Percentiles rank a stretch among this genome's conserved stretches.
phyloP scores from a whole-genome alignment of 1,284 basidiomycete species.

The Somion occarium region DNA sequence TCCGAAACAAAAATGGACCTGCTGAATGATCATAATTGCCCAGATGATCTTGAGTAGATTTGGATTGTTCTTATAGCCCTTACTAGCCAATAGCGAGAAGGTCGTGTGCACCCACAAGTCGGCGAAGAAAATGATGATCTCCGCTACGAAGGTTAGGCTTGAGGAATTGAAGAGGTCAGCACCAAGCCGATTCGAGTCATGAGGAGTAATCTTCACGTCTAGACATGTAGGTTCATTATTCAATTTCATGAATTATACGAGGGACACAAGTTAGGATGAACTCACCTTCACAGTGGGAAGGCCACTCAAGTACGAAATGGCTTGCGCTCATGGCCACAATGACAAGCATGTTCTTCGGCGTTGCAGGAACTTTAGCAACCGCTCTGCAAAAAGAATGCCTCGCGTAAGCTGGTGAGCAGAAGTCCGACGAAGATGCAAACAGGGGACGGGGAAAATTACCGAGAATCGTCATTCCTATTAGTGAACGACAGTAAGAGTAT shows the following conservation, averaged over 20 bases:
- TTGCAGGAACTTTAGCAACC: slow-evolving; percentile 15
- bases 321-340: slow-evolving; percentile 20
- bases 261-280: neutral
- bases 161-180: slow-evolving; percentile 25
- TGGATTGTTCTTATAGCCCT: slow-evolving; percentile 19
- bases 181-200: slow-evolving; percentile 17
- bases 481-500: slow-evolving; percentile 27
- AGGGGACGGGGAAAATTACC: slow-evolving; percentile 12
- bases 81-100: slow-evolving; percentile 20
- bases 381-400: slow-evolving; percentile 17
- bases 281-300: slow-evolving; percentile 23
- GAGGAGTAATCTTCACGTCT: slow-evolving; percentile 28
- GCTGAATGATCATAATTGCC: slow-evolving; percentile 22
- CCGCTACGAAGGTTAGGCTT: slow-evolving; percentile 22
- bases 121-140: slow-evolving; percentile 22
- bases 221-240: no score
- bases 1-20: slow-evolving; percentile 28
- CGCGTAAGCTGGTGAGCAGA: slow-evolving; percentile 13
- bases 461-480: slow-evolving; percentile 21
- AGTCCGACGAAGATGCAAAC: neutral
- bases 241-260: neutral
- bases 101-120: slow-evolving; percentile 24
- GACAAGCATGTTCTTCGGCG: slow-evolving; percentile 16
- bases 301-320: slow-evolving; percentile 27
- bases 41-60: slow-evolving; percentile 18